These are phyloP conservation scores for Aspergillus heteromorphus DNA, from an alignment of 495 filamentous ascomycete species.

Conservation along the genomic window DNA sequence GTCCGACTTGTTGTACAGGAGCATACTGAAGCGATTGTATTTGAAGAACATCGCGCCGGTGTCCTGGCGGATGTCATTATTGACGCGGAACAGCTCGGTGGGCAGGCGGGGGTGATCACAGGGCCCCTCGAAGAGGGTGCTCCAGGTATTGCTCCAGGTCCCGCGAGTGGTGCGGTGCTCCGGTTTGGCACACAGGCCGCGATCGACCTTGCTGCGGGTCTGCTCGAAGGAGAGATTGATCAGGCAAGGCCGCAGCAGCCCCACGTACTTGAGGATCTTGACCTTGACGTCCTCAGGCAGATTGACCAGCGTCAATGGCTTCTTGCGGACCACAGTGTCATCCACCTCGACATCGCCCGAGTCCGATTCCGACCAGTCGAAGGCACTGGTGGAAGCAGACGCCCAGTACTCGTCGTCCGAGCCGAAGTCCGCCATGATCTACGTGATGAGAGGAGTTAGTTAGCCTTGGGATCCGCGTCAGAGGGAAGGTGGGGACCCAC, in stretches of 20 bases:
- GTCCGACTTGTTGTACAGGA: conserved; percentile 10
- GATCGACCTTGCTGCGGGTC: not conserved
- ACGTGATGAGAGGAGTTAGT: not conserved
- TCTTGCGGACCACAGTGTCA: not conserved
- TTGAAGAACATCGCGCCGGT: conserved; percentile 12
- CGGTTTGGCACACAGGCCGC: not conserved
- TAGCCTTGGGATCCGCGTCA: no score
- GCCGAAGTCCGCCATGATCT: not conserved
- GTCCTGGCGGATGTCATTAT: conserved; percentile 10
- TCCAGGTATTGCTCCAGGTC: not conserved
- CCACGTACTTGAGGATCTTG: conserved; percentile 22
- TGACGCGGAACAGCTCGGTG: conserved; percentile 12
- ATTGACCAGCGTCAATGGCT: conserved; percentile 5
- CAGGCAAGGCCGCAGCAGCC: conserved; percentile 16
- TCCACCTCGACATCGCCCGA: not conserved
- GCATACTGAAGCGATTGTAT: conserved; percentile 13
- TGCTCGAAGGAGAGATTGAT: conserved; percentile 14
- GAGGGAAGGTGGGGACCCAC: not conserved
- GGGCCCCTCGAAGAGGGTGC: not conserved
- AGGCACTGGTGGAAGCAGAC: not conserved
- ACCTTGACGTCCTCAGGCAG: conserved; percentile 16
- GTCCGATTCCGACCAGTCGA: not conserved
- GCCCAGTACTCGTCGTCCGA: not conserved
- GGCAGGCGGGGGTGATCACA: conserved; percentile 21
- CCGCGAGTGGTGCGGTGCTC: conserved; percentile 3